phyloP scores from a whole-genome alignment of 139 green algal species.

The Chlamydomonas schloesseri region DNA sequence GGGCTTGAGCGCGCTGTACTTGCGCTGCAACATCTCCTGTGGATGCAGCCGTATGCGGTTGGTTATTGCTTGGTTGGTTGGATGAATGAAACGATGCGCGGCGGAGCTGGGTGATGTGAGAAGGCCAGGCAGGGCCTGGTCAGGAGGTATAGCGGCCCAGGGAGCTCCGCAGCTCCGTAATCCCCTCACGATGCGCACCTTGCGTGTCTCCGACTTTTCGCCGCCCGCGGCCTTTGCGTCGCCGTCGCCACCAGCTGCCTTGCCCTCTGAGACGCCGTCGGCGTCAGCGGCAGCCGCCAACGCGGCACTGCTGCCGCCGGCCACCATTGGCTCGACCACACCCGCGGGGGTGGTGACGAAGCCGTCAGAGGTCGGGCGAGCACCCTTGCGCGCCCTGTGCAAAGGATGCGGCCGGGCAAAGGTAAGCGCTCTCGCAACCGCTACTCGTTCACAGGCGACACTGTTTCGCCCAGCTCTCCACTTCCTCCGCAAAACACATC shows the following conservation, averaged over 20 bases:
- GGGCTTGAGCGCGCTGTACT: conserved; percentile 71
- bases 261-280: no score
- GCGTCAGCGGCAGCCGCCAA: not conserved
- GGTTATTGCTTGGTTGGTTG: not conserved
- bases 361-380: no score
- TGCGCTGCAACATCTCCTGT: conserved; percentile 26
- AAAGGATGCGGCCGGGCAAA: no score
- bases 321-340: not conserved
- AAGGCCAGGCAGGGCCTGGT: no score
- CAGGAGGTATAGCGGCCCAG: not conserved
- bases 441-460: no score
- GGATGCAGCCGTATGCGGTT: no score
- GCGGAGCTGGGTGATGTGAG: not conserved
- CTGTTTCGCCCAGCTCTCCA: no score
- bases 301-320: not conserved
- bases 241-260: not conserved
- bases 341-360: not conserved
- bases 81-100: not conserved
- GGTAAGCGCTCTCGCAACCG: no score
- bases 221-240: not conserved
- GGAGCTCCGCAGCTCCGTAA: not conserved
- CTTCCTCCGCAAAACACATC: not conserved
- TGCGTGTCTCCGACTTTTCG: not conserved
- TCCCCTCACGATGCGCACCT: not conserved
- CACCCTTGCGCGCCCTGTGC: not conserved